Conservation (phyloP, 2,329 filamentous ascomycete species). For the Pseudonectria buxi region DNA sequence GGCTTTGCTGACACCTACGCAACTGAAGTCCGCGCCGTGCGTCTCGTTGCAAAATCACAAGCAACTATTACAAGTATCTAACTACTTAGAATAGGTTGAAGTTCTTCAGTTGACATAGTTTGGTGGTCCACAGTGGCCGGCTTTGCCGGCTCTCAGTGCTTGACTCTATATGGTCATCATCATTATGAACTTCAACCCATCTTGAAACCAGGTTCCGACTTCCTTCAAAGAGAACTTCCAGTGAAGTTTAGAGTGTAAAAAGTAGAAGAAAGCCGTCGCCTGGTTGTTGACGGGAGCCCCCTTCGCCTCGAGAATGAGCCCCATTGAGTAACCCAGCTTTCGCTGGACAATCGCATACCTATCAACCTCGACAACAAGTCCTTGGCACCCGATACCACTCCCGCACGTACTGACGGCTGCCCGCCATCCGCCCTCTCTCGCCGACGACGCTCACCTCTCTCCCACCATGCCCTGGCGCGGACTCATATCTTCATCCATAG, state of each 20-base stretch:
- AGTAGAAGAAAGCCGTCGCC: conserved; percentile 19
- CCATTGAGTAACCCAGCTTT: conserved; percentile 91
- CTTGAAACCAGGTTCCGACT: conserved; percentile 8
- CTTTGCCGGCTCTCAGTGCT: conserved; percentile 67
- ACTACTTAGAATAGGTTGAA: conserved; percentile 9
- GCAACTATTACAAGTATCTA: no score
- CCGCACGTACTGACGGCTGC: conserved; percentile 43
- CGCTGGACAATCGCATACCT: conserved; percentile 93
- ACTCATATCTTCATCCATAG: conserved; percentile 86
- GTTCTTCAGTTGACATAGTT: conserved; percentile 27
- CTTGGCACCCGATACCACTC: conserved; percentile 42
- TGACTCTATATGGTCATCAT: conserved; percentile 98
- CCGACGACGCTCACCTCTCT: conserved; percentile 6
- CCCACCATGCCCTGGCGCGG: conserved; percentile 36
- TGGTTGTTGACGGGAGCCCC: conserved; percentile 39
- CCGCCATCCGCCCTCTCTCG: conserved; percentile 31
- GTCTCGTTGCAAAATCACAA: no score
- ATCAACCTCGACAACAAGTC: conserved; percentile 85
- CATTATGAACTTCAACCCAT: conserved; percentile 60
- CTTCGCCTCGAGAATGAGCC: conserved; percentile 99
- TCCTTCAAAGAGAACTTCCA: conserved; percentile 33
- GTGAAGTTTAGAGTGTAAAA: conserved; percentile 34
- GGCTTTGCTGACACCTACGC: no score
- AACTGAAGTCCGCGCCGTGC: no score
- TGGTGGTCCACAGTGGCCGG: conserved; percentile 27